Conservation (phyloP, 2,329 filamentous ascomycete species). For the Beauveria varroae region DNA sequence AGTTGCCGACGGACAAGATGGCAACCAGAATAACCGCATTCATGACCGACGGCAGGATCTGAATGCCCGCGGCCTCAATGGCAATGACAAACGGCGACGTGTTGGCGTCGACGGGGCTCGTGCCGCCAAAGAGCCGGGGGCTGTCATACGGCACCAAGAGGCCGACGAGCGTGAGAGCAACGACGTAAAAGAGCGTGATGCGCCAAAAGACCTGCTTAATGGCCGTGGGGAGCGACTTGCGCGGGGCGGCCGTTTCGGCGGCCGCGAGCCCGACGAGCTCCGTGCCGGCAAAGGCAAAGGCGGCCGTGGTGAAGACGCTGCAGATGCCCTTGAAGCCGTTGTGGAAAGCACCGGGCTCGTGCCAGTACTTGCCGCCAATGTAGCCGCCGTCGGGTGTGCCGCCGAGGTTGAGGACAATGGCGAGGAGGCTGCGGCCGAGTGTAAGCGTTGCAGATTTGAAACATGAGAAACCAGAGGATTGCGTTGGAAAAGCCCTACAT, state of each 20-base stretch:
- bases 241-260: conserved; percentile 61
- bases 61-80: conserved; percentile 69
- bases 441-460: too few relatives aligned
- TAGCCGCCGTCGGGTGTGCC: conserved; percentile 61
- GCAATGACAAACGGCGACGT: conserved; percentile 83
- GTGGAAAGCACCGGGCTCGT: conserved; percentile 67
- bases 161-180: conserved; percentile 67
- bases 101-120: conserved; percentile 39
- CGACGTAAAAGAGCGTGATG: conserved; percentile 74
- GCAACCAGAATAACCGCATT: conserved; percentile 80
- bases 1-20: conserved; percentile 80
- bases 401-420: conserved; percentile 69
- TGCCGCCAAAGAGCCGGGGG: conserved; percentile 25
- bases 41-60: conserved; percentile 70
- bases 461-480: not conserved
- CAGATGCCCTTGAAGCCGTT: conserved; percentile 69
- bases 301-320: conserved; percentile 60
- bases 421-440: conserved; percentile 51
- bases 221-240: conserved; percentile 67
- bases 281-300: conserved; percentile 61
- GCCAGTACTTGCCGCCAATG: conserved; percentile 67
- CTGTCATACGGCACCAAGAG: conserved; percentile 60
- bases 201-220: conserved; percentile 87
- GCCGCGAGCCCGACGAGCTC: conserved; percentile 63
- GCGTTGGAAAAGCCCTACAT: conserved; percentile 48